Percentiles rank a stretch among this genome's conserved stretches.
These are phyloP conservation scores for Talaromyces nanjingensis DNA, from an alignment of 495 filamentous ascomycete species.

Conservation along the genomic window DNA sequence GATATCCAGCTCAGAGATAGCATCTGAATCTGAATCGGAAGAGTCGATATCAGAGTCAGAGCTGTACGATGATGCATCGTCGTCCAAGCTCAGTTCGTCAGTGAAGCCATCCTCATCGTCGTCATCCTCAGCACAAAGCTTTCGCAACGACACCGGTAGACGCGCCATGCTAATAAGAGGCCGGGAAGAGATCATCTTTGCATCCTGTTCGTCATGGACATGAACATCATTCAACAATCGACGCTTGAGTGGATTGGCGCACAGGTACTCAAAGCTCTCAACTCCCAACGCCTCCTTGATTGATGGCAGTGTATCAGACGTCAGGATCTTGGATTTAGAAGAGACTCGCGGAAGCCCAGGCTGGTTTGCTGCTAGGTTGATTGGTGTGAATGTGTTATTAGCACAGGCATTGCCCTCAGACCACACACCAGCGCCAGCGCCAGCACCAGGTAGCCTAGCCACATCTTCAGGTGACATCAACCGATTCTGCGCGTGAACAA, in stretches of 20 bases:
- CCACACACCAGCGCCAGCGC: not conserved
- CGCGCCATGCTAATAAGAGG: not conserved
- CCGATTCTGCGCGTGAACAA: not conserved
- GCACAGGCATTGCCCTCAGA: not conserved
- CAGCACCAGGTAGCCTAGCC: not conserved
- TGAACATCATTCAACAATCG: not conserved
- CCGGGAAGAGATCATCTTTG: not conserved
- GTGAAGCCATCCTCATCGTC: not conserved
- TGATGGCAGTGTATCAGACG: not conserved
- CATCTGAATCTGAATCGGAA: not conserved
- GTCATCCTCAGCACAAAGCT: not conserved
- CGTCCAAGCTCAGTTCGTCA: not conserved
- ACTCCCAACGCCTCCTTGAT: not conserved
- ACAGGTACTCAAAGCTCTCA: not conserved
- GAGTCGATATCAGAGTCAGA: not conserved
- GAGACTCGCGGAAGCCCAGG: not conserved
- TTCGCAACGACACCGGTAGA: not conserved
- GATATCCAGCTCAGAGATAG: not conserved
- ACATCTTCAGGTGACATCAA: not conserved
- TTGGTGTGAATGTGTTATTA: not conserved
- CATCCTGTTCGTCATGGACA: not conserved
- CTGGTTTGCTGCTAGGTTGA: not conserved
- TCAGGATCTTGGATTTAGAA: not conserved
- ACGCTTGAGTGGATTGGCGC: slow-evolving; percentile 2
- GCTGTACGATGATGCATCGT: not conserved